phyloP scores from a whole-genome alignment of 164 flowering plant genomes.

The Berberis thunbergii region DNA sequence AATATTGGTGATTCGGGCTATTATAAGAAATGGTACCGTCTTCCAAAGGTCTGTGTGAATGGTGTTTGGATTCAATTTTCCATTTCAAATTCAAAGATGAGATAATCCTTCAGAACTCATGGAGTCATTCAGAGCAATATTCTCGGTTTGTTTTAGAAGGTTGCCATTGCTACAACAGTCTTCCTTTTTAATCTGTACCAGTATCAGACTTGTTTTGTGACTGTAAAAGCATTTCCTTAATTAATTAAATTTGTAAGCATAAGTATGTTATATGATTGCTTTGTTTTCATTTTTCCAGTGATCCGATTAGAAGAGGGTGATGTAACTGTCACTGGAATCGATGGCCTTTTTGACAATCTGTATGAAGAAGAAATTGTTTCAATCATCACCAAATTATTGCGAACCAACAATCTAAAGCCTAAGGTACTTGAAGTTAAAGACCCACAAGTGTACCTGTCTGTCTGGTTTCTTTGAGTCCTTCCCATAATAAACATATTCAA shows the following conservation, averaged over 20 bases:
- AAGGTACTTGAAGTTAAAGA: constrained; percentile 30
- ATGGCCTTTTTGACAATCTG: constrained; percentile 85
- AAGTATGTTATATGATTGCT: not conserved
- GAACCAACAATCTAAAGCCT: constrained; percentile 22
- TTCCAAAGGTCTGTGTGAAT: constrained; percentile 46
- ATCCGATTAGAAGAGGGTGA: constrained; percentile 64
- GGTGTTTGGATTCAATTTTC: constrained; percentile 65
- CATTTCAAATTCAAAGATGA: constrained; percentile 43
- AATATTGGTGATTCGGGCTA: constrained; percentile 78
- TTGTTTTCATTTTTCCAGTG: constrained; percentile 30
- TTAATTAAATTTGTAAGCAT: not conserved
- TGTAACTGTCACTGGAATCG: constrained; percentile 60
- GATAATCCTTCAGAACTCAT: constrained; percentile 42
- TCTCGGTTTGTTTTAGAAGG: not conserved
- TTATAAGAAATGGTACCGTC: constrained; percentile 60
- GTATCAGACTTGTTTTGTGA: too few relatives aligned
- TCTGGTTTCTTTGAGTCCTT: too few relatives aligned
- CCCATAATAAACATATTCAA: too few relatives aligned
- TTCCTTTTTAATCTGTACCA: not conserved
- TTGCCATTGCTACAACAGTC: not conserved
- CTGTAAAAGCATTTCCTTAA: too few relatives aligned
- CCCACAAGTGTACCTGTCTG: not conserved
- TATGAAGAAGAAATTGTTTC: constrained; percentile 61
- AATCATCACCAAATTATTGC: constrained; percentile 39
- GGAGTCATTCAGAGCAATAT: constrained; percentile 18